phyloP scores from a whole-genome alignment of 306 rosid genomes.

The Styphnolobium japonicum region DNA sequence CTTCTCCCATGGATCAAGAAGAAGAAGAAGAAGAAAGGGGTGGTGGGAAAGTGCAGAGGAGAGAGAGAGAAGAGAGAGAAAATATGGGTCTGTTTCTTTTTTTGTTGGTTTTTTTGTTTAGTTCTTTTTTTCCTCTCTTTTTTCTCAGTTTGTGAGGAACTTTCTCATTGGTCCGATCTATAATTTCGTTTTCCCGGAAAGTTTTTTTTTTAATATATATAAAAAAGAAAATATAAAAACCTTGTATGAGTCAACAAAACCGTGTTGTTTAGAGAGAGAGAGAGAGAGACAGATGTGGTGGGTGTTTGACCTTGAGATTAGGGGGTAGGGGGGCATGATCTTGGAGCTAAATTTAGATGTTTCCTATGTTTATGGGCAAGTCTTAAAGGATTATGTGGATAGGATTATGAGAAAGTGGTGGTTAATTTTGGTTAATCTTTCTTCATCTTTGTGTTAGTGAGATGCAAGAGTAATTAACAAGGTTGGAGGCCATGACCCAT shows the following conservation, averaged over 20 bases:
- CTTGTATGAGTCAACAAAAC: conserved; percentile 40
- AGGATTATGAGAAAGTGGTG: neutral
- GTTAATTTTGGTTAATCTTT: conserved; percentile 21
- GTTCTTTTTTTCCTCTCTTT: conserved; percentile 1
- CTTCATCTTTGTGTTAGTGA: neutral
- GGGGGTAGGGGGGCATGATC: conserved; percentile 20
- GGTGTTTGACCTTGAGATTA: conserved; percentile 58
- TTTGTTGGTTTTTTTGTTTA: conserved; percentile 8
- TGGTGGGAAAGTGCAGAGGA: no score
- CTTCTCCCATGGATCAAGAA: conserved; percentile 50
- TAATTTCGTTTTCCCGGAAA: conserved; percentile 43
- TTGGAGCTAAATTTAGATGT: conserved; percentile 37
- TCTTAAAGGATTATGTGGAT: conserved; percentile 40
- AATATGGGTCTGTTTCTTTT: conserved; percentile 6
- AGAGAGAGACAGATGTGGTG: conserved; percentile 20
- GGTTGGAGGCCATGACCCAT: no score
- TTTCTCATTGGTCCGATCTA: conserved; percentile 56
- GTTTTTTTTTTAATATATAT: neutral
- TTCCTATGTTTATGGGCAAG: conserved; percentile 37
- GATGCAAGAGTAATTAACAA: no score
- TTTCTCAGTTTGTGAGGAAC: conserved; percentile 31
- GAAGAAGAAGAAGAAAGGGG: no score
- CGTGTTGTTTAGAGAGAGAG: conserved; percentile 49
- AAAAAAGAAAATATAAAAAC: neutral
- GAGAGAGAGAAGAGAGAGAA: conserved; percentile 36